Evolutionary conservation across 805 yeast species (phyloP), one percentile per base, ranked within the genome.

Genomic region (Schwanniomyces pseudopolymorphus): DNA sequence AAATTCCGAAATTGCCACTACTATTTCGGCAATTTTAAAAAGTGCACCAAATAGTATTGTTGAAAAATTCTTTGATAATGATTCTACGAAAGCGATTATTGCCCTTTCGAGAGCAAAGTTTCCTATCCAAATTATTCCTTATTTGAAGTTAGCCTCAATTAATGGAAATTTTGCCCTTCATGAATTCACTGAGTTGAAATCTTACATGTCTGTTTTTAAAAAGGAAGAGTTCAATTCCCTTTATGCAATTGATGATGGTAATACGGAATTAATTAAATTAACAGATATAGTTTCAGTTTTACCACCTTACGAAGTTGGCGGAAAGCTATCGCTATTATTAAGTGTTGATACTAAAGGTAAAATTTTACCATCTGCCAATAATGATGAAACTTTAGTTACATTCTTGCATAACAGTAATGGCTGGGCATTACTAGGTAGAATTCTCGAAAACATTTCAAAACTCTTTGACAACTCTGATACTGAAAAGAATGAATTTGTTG

Each of bases 361-460:
- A 53, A 64, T 88, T 3, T 64, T 91, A 25, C 83, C 89, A 0
- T 72, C 80, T 3, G 58, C 61, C 5, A 55, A 57, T 13, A 61
- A 58, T 10, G 54, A 61, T 27, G 66, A 69, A 48, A 58, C 65
- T 9, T 55, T 78, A 14, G 86, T 87, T 3, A 77, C 89, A 19
- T 90, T 94, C 67, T 67, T 84, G 22, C 80, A 85, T 59, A 75
- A 77, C 3, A 89, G 84, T 60, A 87, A 84, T 58, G 97, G 97
- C 1, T 90, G 97, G 96, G 79, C 96, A 0, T 66, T 87, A 22
- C 56, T 92, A 14, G 97, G 97, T 1, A 77, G 96, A 56, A 68
- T 87, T 0, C 63, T 91, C 26, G 90, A 87, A 53, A 85, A 85
- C 52, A 64, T 85, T 8, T 71, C 79, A 0, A 69, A 67, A 45